These are phyloP conservation scores for Pythium dissimile DNA, from an alignment of 352 stramenopile species.

Conservation along the genomic window DNA sequence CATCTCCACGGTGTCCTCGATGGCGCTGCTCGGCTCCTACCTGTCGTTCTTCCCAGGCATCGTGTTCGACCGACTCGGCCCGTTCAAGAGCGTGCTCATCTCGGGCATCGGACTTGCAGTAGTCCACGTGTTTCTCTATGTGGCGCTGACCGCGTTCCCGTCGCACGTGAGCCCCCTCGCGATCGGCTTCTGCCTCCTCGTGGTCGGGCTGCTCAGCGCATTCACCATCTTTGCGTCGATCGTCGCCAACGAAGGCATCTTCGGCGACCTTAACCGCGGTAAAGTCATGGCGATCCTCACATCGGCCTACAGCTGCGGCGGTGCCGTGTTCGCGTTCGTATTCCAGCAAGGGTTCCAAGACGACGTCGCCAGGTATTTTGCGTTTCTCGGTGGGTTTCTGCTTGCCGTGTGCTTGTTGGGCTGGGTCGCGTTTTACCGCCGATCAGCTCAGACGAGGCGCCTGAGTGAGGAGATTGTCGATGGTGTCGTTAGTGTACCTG, in stretches of 20 bases:
- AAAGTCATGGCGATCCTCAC: conserved; percentile 74
- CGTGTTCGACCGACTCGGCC: conserved; percentile 64
- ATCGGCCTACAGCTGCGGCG: conserved; percentile 75
- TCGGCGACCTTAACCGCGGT: conserved; percentile 59
- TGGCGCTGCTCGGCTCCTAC: conserved; percentile 77
- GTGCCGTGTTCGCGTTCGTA: conserved; percentile 70
- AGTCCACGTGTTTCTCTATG: conserved; percentile 42
- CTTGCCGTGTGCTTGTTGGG: conserved; percentile 42
- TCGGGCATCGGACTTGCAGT: conserved; percentile 37
- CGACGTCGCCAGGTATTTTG: conserved; percentile 68
- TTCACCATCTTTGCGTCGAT: conserved; percentile 79
- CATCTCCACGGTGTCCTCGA: conserved; percentile 70
- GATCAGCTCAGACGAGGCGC: conserved; percentile 29
- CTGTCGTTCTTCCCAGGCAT: conserved; percentile 70
- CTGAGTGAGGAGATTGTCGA: conserved; percentile 44
- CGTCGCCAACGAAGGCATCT: conserved; percentile 76
- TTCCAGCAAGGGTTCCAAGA: conserved; percentile 60
- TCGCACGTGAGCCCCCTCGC: conserved; percentile 38
- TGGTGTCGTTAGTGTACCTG: conserved; percentile 25
- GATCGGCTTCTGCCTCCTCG: conserved; percentile 49
- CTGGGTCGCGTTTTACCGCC: conserved; percentile 45
- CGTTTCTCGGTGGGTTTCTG: conserved; percentile 62
- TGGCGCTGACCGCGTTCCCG: conserved; percentile 37
- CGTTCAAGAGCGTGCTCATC: conserved; percentile 53
- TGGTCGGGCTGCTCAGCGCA: conserved; percentile 62